Evolutionary conservation across 2,329 filamentous ascomycete species (phyloP).

Genomic region (Aspergillus oerlinghausenensis): DNA sequence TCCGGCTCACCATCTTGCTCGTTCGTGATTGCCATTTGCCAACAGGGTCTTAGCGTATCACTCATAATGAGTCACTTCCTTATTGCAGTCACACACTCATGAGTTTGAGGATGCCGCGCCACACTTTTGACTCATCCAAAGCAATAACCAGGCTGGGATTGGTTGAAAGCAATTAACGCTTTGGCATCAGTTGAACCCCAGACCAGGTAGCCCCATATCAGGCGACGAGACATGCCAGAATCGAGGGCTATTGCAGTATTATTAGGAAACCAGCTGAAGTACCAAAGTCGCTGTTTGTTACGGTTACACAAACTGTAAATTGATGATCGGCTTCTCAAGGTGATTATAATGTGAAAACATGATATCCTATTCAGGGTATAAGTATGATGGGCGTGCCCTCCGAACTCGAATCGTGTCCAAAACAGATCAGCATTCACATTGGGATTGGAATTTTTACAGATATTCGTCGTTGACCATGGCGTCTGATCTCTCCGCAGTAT

Average conservation of each 20-base stretch:
- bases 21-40: background rate
- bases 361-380: background rate
- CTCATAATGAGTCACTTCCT: background rate
- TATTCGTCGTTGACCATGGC: background rate
- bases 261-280: background rate
- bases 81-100: background rate
- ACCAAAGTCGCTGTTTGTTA: background rate
- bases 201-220: background rate
- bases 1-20: background rate
- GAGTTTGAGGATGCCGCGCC: background rate
- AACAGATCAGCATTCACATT: background rate
- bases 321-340: background rate
- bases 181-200: background rate
- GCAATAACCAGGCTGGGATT: background rate
- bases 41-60: background rate
- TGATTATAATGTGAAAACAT: background rate
- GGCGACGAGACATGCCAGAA: background rate
- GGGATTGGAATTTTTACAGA: background rate
- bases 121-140: background rate
- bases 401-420: background rate
- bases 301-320: background rate
- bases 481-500: background rate
- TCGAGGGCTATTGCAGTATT: background rate
- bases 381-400: background rate
- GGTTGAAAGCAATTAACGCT: background rate